Evolutionary conservation across 345 rosid species (phyloP), one percentile per base, ranked within the genome.

Genomic region (Dipteronia dyeriana): DNA sequence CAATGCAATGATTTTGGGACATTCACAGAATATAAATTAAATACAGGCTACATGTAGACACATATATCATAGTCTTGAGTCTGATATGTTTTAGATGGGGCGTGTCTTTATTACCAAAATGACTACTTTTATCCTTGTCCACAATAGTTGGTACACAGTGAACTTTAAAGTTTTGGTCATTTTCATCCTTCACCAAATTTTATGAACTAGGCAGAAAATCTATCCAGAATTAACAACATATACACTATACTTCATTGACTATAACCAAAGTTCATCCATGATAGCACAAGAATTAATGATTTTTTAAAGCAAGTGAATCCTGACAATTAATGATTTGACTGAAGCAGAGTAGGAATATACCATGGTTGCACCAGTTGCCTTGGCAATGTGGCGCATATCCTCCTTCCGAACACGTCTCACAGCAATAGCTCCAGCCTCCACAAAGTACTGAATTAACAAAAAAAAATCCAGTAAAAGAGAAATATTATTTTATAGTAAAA

Each of bases 341-440:
- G 22, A 57, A 61, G 54, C 45, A 17, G 34, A 39, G 41, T 49
- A 49, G 70, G 68, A 75, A 79, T 38, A 57, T 76, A 91, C 99
- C 94, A 92, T 78, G 64, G 99, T 94, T 75, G 97, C 99, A 76
- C 98, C 99, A 78, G 97, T 96, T 39, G 98, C 98, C 86, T 97
- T 97, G 63, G 99, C 99, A 75, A 97, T 87, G 81, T 92, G 97
- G 16, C 97, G 97, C 97, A 94, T 91, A 85, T 97, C 98, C 84
- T 97, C 99, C 78, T 94, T 97, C 69, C 91, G 89, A 59, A 94
- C 97, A 85, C 98, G 97, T 73, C 98, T 87, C 71, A 94, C 97
- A 82, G 99, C 99, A 86, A 96, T 89, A 81, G 98, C 97, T 79
- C 97, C 94, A 77, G 94, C 94, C 87, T 92, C 97, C 76, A 96